Evolutionary conservation across 192 early-diverging fungal species (phyloP), one percentile per base, ranked within the genome.

Genomic region (Umbelopsis vinacea): DNA sequence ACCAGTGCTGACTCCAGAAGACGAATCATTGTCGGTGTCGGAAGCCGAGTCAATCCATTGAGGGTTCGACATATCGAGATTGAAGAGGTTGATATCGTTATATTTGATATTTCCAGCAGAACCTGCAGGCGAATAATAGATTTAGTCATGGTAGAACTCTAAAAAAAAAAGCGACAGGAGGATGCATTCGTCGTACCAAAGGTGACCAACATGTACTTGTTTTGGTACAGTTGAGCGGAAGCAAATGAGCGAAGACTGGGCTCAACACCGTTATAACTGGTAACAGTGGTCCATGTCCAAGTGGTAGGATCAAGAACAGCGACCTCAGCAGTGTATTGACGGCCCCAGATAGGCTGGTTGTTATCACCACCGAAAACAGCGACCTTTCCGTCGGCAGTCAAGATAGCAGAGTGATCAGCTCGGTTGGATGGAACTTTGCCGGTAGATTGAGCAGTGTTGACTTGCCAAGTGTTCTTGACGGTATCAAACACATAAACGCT

Each of bases 51-150:
- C 60, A 14, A 78, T 21, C 76, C 76, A 78, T 40, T 52, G 43
- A 40, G 53, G 45, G 40, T 45, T 47, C 8, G 35, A 50, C 26
- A 67, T 54, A 47, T 71, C 60, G 8, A 63, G 33, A 33, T 63
- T 63, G 57, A 78, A 67, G 2, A 78, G 68, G 46, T 78, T 78
- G 52, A 78, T 67, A 26, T 78, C 76, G 60, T 78, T 78, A 46
- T 78, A 78, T 14, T 74, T 67, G 3, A 45, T 68, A 29, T 74
- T 74, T 8, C 63, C 33, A 35, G 76, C 72, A 1, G 47, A 54
- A 22, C 76, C 76, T 76, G n/a, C 4, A 67, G 11, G 6, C 14
- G 38, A 37, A 52, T 14, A 29, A 4, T 46, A 54, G 52, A 6
- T 52, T n/a, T 26, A 38, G 29, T 29, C 3, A 29, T 29, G 29